Evolutionary conservation across 148 eudicot species (phyloP).

Genomic region (Rhododendron williamsianum): DNA sequence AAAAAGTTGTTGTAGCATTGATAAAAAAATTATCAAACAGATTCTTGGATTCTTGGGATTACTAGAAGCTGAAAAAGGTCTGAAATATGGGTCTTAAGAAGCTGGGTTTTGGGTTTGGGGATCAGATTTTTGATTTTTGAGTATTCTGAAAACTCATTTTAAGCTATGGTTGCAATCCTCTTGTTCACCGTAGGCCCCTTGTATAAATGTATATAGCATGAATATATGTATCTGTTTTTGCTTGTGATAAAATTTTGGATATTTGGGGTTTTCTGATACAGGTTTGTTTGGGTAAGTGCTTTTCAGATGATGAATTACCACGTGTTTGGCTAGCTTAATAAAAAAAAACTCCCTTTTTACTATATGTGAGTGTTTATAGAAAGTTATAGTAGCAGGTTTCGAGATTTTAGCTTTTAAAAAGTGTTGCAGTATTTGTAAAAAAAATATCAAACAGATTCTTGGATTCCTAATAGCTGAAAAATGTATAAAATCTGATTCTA

Average conservation of each 20-base stretch:
- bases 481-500: no score
- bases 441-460: no score
- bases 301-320: background rate
- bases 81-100: background rate
- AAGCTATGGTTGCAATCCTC: background rate
- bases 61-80: background rate
- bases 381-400: background rate
- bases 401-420: background rate
- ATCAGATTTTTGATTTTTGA: background rate
- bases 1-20: background rate
- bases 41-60: background rate
- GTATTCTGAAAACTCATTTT: background rate
- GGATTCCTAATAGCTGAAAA: no score
- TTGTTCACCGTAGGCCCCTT: background rate
- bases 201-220: no score
- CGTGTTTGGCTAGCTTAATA: background rate
- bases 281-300: background rate
- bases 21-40: background rate
- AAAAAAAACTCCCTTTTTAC: background rate
- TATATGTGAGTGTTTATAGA: background rate
- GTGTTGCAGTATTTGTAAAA: no score
- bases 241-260: no score
- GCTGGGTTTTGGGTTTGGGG: background rate
- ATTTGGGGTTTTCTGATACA: background rate
- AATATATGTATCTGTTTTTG: no score